Conservation (phyloP, 805 yeast species). For the Schizosaccharomyces octosporus region DNA sequence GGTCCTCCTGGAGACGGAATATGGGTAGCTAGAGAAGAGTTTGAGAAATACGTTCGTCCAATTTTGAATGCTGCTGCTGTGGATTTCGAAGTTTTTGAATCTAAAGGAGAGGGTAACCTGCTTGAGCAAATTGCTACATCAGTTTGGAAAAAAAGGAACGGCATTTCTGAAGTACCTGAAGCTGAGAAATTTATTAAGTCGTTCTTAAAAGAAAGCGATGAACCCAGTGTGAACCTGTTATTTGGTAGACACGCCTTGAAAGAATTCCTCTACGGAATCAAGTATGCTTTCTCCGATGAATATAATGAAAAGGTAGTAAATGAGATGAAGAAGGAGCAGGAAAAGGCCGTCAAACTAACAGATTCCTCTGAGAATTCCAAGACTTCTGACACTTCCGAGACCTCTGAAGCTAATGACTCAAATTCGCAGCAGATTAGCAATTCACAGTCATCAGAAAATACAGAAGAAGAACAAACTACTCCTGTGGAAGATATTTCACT, state of each 20-base stretch:
- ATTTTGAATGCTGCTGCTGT: conserved; percentile 59
- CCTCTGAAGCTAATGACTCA: no score
- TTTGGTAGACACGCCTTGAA: conserved; percentile 90
- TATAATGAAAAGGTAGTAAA: conserved; percentile 24
- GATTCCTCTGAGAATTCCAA: background rate
- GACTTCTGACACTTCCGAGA: no score
- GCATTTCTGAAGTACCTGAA: conserved; percentile 9
- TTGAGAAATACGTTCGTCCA: conserved; percentile 66
- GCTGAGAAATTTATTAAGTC: conserved; percentile 5
- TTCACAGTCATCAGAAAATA: no score
- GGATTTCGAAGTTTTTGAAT: conserved; percentile 57
- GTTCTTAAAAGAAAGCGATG: conserved; percentile 16
- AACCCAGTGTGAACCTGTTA: conserved; percentile 61
- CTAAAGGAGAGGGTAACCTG: conserved; percentile 71
- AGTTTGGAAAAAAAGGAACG: conserved; percentile 43
- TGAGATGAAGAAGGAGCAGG: conserved; percentile 32
- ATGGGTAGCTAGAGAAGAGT: conserved; percentile 45
- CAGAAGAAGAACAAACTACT: no score
- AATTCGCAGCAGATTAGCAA: no score
- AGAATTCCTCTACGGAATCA: conserved; percentile 64
- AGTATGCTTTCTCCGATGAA: background rate
- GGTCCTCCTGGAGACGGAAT: conserved; percentile 93
- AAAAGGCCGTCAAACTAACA: conserved; percentile 13
- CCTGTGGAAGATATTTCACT: background rate
- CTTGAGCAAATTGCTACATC: conserved; percentile 60